Conservation (phyloP, 306 rosid species). For the Mimosa pudica region DNA sequence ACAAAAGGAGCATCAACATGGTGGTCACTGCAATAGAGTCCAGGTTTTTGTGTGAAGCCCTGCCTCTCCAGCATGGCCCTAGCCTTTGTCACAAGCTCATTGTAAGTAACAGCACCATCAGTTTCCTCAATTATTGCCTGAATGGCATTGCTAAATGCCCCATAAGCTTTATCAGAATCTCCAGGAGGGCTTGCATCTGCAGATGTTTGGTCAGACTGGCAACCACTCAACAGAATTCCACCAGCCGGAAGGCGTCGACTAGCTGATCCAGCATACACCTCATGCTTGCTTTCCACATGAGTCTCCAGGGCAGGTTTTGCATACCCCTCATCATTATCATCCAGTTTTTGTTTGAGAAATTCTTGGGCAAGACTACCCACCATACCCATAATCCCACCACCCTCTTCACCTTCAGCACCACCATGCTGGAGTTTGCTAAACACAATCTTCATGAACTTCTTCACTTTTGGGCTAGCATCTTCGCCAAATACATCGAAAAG, state of each 20-base stretch:
- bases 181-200: conserved; percentile 89
- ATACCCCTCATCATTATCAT: conserved; percentile 71
- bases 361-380: conserved; percentile 87
- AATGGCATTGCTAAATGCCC: conserved; percentile 91
- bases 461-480: conserved; percentile 96
- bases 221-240: conserved; percentile 87
- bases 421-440: conserved; percentile 58
- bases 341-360: conserved; percentile 75
- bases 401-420: conserved; percentile 40
- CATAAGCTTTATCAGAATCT: conserved; percentile 59
- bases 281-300: conserved; percentile 61
- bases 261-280: conserved; percentile 75
- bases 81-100: conserved; percentile 68
- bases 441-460: conserved; percentile 92
- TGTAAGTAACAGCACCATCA: conserved; percentile 61
- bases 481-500: conserved; percentile 91
- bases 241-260: conserved; percentile 56
- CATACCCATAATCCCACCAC: conserved; percentile 68
- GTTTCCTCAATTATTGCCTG: conserved; percentile 64
- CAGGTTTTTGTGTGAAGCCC: conserved; percentile 82
- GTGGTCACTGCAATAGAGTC: conserved; percentile 86
- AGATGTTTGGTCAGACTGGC: conserved; percentile 84
- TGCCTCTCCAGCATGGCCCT: conserved; percentile 58
- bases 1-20: conserved; percentile 68
- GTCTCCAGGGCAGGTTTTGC: conserved; percentile 77